These are phyloP conservation scores for Aspergillus campestris DNA, from an alignment of 495 filamentous ascomycete species.

Conservation along the genomic window DNA sequence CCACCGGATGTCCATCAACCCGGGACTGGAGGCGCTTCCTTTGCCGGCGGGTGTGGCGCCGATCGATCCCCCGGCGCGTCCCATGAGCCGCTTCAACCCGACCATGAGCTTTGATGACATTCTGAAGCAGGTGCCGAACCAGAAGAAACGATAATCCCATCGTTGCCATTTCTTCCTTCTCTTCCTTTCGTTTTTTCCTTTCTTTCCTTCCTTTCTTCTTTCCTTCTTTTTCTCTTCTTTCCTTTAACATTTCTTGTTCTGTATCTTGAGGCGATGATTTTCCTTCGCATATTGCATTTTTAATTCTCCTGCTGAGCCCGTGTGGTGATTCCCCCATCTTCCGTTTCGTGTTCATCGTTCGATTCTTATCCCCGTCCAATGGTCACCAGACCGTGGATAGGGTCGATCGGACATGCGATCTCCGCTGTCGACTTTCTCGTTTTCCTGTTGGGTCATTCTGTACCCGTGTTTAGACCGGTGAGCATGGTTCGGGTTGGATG, in stretches of 20 bases:
- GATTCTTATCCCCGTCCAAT: no score
- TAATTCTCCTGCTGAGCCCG: no score
- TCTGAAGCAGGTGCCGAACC: constrained; percentile 36
- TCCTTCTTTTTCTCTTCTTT: constrained; percentile 13
- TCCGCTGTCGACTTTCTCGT: no score
- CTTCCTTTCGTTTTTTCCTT: background rate
- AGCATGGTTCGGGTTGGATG: no score
- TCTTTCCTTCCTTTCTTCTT: constrained; percentile 7
- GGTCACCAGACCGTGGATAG: no score
- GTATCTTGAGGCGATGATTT: background rate
- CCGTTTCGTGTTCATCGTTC: no score
- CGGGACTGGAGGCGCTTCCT: constrained; percentile 44
- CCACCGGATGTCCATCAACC: constrained; percentile 38
- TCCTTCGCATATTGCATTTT: background rate
- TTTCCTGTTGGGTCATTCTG: no score
- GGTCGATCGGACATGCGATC: no score
- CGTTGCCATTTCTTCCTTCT: constrained; percentile 3
- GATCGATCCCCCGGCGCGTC: constrained; percentile 33
- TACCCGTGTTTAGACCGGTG: no score
- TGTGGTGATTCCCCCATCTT: no score
- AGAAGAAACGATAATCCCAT: constrained; percentile 35
- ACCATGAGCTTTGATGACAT: constrained; percentile 49
- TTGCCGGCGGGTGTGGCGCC: constrained; percentile 42
- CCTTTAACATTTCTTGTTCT: constrained; percentile 1
- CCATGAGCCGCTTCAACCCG: constrained; percentile 36